Conservation (phyloP, 192 early-diverging fungal genomes). For the Umbelopsis sp. region DNA sequence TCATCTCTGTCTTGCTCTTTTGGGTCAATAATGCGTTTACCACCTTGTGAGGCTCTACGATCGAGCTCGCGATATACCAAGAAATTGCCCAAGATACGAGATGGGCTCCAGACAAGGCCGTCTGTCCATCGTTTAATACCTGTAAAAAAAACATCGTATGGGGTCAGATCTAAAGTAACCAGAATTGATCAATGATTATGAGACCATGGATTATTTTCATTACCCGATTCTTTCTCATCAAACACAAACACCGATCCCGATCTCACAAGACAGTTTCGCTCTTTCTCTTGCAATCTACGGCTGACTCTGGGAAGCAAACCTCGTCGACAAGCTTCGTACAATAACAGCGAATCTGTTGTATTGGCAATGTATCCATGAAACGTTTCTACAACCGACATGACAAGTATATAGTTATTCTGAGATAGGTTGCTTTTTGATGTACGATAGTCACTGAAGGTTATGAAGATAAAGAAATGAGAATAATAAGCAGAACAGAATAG, state of each 20-base stretch:
- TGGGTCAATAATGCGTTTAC: slow-evolving; percentile 7
- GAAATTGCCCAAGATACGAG: slow-evolving; percentile 80
- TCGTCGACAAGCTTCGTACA: slow-evolving; percentile 79
- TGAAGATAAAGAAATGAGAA: slow-evolving; percentile 16
- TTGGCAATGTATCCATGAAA: slow-evolving; percentile 72
- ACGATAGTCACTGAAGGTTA: neutral
- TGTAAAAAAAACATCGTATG: neutral
- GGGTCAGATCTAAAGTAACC: too few species aligned
- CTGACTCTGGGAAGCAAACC: slow-evolving; percentile 67
- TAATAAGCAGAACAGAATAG: slow-evolving; percentile 9
- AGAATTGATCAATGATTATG: neutral
- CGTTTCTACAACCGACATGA: slow-evolving; percentile 52
- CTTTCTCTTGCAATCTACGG: slow-evolving; percentile 71
- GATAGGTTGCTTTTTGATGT: neutral
- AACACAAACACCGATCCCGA: slow-evolving; percentile 86
- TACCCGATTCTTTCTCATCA: slow-evolving; percentile 76
- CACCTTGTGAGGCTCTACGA: slow-evolving; percentile 41
- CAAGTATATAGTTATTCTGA: neutral
- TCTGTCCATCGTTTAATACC: slow-evolving; percentile 89
- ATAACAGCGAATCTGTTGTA: slow-evolving; percentile 73
- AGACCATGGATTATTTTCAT: slow-evolving; percentile 7
- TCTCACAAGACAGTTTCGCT: slow-evolving; percentile 63
- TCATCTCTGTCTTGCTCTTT: slow-evolving; percentile 13
- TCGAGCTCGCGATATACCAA: slow-evolving; percentile 79
- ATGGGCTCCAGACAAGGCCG: slow-evolving; percentile 80